Evolutionary conservation across 495 filamentous ascomycete species (phyloP), one percentile per base, ranked within the genome.

Genomic region (Lepraria neglecta): DNA sequence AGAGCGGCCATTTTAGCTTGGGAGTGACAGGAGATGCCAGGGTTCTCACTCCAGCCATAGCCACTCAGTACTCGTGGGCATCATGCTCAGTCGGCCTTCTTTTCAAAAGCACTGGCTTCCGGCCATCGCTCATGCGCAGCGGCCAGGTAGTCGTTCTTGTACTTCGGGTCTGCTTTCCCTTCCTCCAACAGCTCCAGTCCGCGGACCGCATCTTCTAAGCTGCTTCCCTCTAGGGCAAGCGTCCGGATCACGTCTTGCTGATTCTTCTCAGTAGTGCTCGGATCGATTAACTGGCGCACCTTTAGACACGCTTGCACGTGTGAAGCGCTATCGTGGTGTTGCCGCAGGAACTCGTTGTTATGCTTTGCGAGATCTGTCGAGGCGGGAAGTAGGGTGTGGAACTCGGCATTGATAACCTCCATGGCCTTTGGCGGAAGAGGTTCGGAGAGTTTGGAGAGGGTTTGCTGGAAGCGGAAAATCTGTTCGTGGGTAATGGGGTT

Each of bases 401-500:
- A 87, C 58, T 82, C 82, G 15, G 80, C 70, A 51, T 87, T 83
- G 60, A 95, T 76, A 56, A 87, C 80, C 64, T 87, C 82, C 48
- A 80, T 77, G 40, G 84, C 74, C 68, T 87, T 80, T 43, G 82
- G 71, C 6, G 83, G 74, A 28, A 90, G 78, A 10, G 77, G 75
- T 59, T 82, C 71, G 28, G 80, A 72, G 31, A 78, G 71, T 24
- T 71, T 77, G 55, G 82, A 80, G 28, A 91, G 74, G 33, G 82
- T 76, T 67, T 84, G 78, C 56, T 81, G 86, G 73, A 97, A 84
- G 61, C 82, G 80, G 59, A 88, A 70, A 31, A 81, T 76, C 69
- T 95, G 90, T 65, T 91, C 83, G 72, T 92, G 88, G 24, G 91
- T 80, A 55, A 79, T 83, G n/a, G 91, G 82, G 68, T 94, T 77